phyloP scores from a whole-genome alignment of 2,329 filamentous ascomycete genomes.

The Trichoderma atroviride region DNA sequence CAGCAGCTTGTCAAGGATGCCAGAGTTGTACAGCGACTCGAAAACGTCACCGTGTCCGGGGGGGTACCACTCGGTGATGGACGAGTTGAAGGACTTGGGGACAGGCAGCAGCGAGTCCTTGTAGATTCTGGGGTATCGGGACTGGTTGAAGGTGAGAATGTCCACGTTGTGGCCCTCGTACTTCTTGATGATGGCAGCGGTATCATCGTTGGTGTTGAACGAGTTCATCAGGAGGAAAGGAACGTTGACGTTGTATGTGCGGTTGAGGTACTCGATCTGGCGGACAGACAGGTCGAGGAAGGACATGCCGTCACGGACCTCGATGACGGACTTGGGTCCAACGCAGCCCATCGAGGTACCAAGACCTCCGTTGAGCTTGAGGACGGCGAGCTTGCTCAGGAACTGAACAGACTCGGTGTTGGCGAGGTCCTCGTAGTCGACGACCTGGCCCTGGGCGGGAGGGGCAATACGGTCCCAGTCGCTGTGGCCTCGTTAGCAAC shows the following conservation, averaged over 20 bases:
- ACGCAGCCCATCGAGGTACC: slow-evolving; percentile 99
- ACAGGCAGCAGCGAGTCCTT: slow-evolving; percentile 98
- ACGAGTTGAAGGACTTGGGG: slow-evolving; percentile 83
- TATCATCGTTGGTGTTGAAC: slow-evolving; percentile 99
- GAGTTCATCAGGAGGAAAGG: slow-evolving; percentile 99
- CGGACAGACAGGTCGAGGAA: slow-evolving; percentile 98
- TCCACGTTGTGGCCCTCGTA: slow-evolving; percentile 99
- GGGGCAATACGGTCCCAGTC: slow-evolving; percentile 97
- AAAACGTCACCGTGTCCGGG: slow-evolving; percentile 99
- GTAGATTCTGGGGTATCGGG: slow-evolving; percentile 93
- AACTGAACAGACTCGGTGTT: slow-evolving; percentile 91
- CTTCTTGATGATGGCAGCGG: slow-evolving; percentile 99
- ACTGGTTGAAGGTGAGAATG: slow-evolving; percentile 99
- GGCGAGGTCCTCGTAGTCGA: slow-evolving; percentile 88
- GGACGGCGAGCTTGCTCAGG: slow-evolving; percentile 94
- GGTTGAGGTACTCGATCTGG: slow-evolving; percentile 99
- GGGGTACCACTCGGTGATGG: slow-evolving; percentile 97
- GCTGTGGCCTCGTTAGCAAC: slow-evolving; percentile 47
- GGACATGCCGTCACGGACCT: slow-evolving; percentile 99
- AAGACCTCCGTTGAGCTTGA: slow-evolving; percentile 99
- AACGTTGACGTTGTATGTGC: slow-evolving; percentile 95
- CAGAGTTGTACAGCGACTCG: slow-evolving; percentile 99
- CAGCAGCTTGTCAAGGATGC: slow-evolving; percentile 93
- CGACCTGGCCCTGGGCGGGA: slow-evolving; percentile 89
- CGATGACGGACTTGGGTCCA: slow-evolving; percentile 98